Evolutionary conservation across 2,329 filamentous ascomycete species (phyloP), one percentile per base, ranked within the genome.

Genomic region (Falciphora oryzae): DNA sequence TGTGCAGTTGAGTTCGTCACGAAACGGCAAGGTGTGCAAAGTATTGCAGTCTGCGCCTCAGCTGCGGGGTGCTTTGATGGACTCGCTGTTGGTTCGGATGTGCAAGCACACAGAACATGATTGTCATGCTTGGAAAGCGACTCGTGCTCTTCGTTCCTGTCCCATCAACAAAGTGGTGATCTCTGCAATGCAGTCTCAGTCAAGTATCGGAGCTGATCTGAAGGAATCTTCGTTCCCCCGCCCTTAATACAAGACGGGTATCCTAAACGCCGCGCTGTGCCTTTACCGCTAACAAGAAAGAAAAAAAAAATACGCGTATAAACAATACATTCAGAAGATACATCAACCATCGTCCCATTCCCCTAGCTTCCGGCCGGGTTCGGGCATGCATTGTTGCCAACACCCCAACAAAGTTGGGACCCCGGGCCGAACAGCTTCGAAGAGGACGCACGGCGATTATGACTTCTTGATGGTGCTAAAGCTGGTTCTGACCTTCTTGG

Each of bases 401-500:
- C 25, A 25, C 59, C 28, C 38, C 10, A 27, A 44, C 16, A 44
- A 8, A 38, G 8, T 53, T 10, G 44, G 44, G 7, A 11, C 22
- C 10, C 44, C 44, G 18, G 44, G 44, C 44, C 44, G 44, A n/a
- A 22, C 3, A 25, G 44, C n/a, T 53, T 4, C n/a, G 22, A 11
- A 25, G 18, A 60, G 32, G 18, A 58, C 31, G 16, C 31, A 31
- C 57, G 11, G 35, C 56, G 28, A 27, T 60, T 28, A 60, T 71
- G 66, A 82, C 71, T 84, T 86, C 64, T 83, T 78, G 35, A 78
- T 77, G 0, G 82, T 81, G 22, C 84, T 84, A 72, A 87, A 86
- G 69, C 83, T 83, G 3, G 84, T 86, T 67, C 85, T 77, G 64
- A 84, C 82, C 74, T 86, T 81, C 71, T 82, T 87, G 57, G 73